Evolutionary conservation across 2,329 filamentous ascomycete genomes (phyloP).

Genomic region (Neurospora crassa): DNA sequence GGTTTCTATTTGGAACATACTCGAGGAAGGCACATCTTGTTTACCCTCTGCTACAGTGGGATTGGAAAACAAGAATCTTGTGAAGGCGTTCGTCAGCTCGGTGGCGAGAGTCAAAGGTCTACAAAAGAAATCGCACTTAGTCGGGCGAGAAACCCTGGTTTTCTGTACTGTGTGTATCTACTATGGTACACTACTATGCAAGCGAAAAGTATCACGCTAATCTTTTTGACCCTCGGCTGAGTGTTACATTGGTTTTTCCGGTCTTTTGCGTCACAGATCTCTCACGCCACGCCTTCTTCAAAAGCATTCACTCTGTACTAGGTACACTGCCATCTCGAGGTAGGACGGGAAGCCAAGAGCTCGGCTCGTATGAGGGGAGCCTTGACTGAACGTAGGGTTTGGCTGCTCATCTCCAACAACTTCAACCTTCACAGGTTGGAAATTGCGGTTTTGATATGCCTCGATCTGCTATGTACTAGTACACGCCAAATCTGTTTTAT

Average conservation of each 20-base stretch:
- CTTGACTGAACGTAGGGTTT: neutral
- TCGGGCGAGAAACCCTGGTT: too few relatives aligned
- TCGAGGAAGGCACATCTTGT: neutral
- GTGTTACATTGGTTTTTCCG: neutral
- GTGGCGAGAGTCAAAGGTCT: too few relatives aligned
- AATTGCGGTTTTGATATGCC: neutral
- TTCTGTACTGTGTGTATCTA: too few relatives aligned
- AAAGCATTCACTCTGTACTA: neutral
- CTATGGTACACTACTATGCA: too few relatives aligned
- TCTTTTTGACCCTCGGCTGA: too few relatives aligned
- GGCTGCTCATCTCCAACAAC: neutral
- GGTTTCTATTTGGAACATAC: neutral
- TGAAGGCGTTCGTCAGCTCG: too few relatives aligned
- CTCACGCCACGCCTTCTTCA: neutral
- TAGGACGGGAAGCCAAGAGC: neutral
- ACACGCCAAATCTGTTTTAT: neutral
- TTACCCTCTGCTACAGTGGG: too few relatives aligned
- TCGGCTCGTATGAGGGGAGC: neutral
- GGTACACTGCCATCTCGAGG: neutral
- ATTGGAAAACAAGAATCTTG: too few relatives aligned
- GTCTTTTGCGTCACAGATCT: neutral
- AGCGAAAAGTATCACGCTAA: too few relatives aligned
- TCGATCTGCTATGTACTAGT: neutral
- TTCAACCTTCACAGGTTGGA: neutral
- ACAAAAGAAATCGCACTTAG: too few relatives aligned